phyloP scores from a whole-genome alignment of 2,329 filamentous ascomycete species.

The Chaetomium olivaceum region DNA sequence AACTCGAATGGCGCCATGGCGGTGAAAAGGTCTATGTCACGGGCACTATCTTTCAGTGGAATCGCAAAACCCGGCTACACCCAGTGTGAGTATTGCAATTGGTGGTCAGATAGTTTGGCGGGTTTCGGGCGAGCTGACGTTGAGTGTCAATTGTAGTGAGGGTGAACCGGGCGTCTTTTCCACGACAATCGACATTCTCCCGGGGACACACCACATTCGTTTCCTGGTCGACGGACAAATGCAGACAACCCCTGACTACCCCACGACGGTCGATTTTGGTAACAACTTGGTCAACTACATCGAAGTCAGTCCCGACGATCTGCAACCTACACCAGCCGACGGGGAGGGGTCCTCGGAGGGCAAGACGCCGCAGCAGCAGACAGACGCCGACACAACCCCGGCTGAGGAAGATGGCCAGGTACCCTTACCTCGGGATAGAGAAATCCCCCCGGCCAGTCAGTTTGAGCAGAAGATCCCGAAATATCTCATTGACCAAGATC shows the following conservation, averaged over 20 bases:
- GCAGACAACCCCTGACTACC: conserved; percentile 81
- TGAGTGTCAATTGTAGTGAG: conserved; percentile 43
- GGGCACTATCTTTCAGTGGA: conserved; percentile 96
- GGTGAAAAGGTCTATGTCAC: conserved; percentile 95
- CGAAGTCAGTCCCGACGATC: conserved; percentile 80
- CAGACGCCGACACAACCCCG: conserved; percentile 39
- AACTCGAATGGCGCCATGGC: conserved; percentile 79
- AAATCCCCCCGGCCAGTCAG: conserved; percentile 54
- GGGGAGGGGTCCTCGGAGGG: conserved; percentile 34
- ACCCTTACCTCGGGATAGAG: conserved; percentile 54
- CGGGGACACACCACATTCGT: conserved; percentile 94
- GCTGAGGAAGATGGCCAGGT: conserved; percentile 46
- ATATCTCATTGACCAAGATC: conserved; percentile 84
- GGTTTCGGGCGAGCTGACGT: conserved; percentile 16
- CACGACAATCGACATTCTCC: conserved; percentile 77
- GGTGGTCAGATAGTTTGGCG: neutral
- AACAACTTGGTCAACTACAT: conserved; percentile 99
- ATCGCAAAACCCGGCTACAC: conserved; percentile 85
- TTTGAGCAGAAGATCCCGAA: conserved; percentile 77
- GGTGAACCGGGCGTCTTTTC: conserved; percentile 66
- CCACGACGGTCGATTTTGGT: conserved; percentile 95
- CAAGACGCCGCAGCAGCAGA: conserved; percentile 36
- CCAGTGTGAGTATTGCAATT: conserved; percentile 66
- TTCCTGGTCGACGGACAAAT: conserved; percentile 95
- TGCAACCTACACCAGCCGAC: conserved; percentile 44